Base-by-base conservation (phyloP, 345 rosid species). In the Gossypium anomalum region DNA sequence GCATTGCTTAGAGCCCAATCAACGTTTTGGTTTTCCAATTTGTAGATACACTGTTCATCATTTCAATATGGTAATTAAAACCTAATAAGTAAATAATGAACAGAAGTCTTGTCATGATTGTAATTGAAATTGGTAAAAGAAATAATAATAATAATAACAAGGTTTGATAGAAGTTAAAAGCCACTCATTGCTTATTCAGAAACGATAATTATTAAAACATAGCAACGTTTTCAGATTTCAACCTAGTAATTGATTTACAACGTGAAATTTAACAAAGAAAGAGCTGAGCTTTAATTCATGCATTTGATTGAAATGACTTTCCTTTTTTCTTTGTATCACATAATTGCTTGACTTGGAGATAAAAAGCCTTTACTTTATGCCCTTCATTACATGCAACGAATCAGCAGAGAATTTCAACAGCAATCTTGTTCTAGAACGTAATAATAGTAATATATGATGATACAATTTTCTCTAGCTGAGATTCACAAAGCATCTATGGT, bases 1-100 rank as follows among this genome's bases (percentile, higher is more conserved):
- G 43, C 43, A 72, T 57, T 44, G 56, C 75, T 72, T 58, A 58
- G 23, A 59, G 44, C 67, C 14, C 66, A 56, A 58, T 41, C 58
- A 74, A 74, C 41, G 1, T 48, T 19, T 55, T 19, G 34, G 19
- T 10, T 34, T 57, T 56, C 9, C 47, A 9, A 23, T 10, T 9
- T 10, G 48, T 12, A 74, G 52, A 44, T 43, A 4, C 23, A 11
- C 23, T 11, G 70, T 65, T 65, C 43, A 65, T 38, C 12, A 65
- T 44, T 66, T 44, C 9, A 11, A 10, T 20, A 0, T 3, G 25
- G 15, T 63, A n/a, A 41, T 3, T 51, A 51, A 53, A 61, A 29
- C 11, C 2, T 15, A 59, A 25, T 13, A 27, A 25, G 65, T 13
- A 25, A 13, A 59, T 23, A 59, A 23, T 14, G 5, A 13, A 12